These are phyloP conservation scores for Corymbia maculata DNA, from an alignment of 345 rosid genomes.

Conservation along the genomic window DNA sequence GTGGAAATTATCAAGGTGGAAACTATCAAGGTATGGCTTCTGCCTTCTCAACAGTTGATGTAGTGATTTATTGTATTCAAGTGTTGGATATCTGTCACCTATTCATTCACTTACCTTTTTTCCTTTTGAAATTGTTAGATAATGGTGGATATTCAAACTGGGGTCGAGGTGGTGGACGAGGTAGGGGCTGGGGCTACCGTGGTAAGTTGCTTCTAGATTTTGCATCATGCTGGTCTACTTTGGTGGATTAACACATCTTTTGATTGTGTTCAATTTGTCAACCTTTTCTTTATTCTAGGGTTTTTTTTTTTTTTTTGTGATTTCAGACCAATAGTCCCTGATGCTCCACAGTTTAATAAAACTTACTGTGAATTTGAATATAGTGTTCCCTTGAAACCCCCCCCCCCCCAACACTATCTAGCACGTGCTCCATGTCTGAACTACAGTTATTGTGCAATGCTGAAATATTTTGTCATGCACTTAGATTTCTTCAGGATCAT, in stretches of 20 bases:
- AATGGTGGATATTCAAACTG: constrained; percentile 13
- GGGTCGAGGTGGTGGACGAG: constrained; percentile 37
- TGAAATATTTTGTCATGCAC: not conserved
- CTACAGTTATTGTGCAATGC: not conserved
- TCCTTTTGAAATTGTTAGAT: not conserved
- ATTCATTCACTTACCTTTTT: not conserved
- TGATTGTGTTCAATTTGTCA: not conserved
- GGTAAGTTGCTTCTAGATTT: constrained; percentile 14
- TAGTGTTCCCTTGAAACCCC: not conserved
- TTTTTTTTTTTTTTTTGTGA: not conserved
- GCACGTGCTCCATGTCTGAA: not conserved
- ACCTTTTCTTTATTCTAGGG: not conserved
- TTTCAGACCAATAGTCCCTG: not conserved
- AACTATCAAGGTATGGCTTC: not conserved
- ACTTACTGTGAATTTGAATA: not conserved
- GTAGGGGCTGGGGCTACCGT: constrained; percentile 42
- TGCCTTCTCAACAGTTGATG: not conserved
- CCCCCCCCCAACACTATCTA: not conserved
- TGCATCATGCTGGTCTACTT: not conserved
- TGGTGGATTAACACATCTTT: not conserved
- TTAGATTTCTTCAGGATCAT: not conserved
- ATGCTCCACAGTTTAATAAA: not conserved
- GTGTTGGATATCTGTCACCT: not conserved
- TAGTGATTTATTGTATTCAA: not conserved
- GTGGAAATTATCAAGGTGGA: constrained; percentile 2